phyloP scores from a whole-genome alignment of 768 basidiomycete species.

The Dendrothele bispora region DNA sequence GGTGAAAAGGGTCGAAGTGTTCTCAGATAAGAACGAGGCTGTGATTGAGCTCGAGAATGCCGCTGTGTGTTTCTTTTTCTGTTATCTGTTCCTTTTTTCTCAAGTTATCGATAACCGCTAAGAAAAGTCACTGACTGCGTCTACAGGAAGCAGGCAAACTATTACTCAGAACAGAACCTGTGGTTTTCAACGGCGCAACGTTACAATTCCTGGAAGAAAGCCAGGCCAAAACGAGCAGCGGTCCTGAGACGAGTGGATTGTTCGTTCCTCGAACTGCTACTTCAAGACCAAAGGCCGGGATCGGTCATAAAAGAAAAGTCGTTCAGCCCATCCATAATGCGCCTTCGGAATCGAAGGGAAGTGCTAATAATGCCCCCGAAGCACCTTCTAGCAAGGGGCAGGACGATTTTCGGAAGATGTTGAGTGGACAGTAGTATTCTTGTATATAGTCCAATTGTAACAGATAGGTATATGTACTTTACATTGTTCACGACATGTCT shows the following conservation, averaged over 20 bases:
- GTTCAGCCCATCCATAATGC: conserved; percentile 13
- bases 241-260: conserved; percentile 45
- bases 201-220: conserved; percentile 63
- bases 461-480: too few relatives aligned
- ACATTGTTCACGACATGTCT: too few relatives aligned
- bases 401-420: conserved; percentile 8
- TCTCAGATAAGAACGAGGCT: conserved; percentile 59
- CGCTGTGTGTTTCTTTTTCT: conserved; percentile 45
- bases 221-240: conserved; percentile 29
- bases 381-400: conserved; percentile 1
- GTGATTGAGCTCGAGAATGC: conserved; percentile 64
- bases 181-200: conserved; percentile 63
- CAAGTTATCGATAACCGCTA: background rate
- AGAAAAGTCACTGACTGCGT: background rate
- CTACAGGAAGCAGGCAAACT: conserved; percentile 81
- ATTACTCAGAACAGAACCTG: conserved; percentile 67
- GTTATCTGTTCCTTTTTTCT: background rate
- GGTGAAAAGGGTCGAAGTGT: conserved; percentile 75
- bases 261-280: conserved; percentile 69
- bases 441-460: too few relatives aligned
- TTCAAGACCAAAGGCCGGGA: conserved; percentile 70
- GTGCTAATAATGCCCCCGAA: background rate
- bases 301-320: conserved; percentile 56
- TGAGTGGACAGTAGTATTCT: too few relatives aligned
- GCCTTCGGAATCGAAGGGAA: background rate